These are phyloP conservation scores for Suillus variegatus DNA, from an alignment of 768 basidiomycete genomes.

Conservation along the genomic window DNA sequence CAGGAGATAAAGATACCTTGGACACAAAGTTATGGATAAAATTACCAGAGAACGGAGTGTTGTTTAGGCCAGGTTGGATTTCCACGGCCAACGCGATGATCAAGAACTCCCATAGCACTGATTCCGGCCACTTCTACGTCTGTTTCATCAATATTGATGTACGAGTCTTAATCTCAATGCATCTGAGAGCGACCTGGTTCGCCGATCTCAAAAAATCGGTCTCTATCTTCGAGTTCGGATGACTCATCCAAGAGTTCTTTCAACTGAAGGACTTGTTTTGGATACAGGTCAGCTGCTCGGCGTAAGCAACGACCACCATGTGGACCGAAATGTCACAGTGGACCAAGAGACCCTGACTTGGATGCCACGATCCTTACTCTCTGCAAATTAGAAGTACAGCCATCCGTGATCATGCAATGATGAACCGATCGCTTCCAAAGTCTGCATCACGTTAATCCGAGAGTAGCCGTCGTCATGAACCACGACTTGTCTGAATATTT, in stretches of 20 bases:
- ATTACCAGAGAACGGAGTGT: conserved; percentile 60
- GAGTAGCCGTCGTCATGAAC: too few relatives aligned
- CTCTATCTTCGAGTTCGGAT: conserved; percentile 39
- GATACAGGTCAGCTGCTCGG: too few relatives aligned
- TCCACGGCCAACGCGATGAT: conserved; percentile 23
- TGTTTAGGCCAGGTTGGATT: conserved; percentile 59
- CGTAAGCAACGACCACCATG: too few relatives aligned
- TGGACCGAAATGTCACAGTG: too few relatives aligned
- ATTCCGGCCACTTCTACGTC: conserved; percentile 54
- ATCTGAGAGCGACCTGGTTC: conserved; percentile 2
- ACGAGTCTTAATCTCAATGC: conserved; percentile 15
- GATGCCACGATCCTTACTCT: too few relatives aligned
- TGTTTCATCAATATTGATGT: conserved; percentile 59
- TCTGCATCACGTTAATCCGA: too few relatives aligned
- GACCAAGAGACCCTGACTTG: too few relatives aligned
- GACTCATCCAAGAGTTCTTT: conserved; percentile 47
- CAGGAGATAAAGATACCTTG: conserved; percentile 40
- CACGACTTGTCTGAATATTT: too few relatives aligned
- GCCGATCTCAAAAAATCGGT: conserved; percentile 46
- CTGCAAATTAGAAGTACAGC: too few relatives aligned
- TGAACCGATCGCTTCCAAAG: too few relatives aligned
- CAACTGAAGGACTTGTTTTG: neutral
- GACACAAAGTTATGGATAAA: conserved; percentile 63
- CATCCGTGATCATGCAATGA: too few relatives aligned
- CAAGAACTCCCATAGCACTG: conserved; percentile 22